Evolutionary conservation across 1,139 yeast species (phyloP).

Genomic region (Pichia norvegensis): DNA sequence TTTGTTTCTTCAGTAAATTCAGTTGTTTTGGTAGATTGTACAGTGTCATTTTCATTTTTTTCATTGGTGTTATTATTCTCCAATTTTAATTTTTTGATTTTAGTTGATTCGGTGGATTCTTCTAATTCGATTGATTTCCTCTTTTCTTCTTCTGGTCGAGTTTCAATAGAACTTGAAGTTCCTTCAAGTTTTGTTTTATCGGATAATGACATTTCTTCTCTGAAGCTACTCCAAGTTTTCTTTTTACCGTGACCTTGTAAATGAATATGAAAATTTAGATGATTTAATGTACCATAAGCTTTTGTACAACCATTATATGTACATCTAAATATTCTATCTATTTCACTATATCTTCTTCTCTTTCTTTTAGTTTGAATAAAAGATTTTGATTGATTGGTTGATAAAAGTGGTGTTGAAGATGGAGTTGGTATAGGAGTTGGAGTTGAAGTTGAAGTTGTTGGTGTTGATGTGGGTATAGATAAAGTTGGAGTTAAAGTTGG

Average conservation of each 20-base stretch:
- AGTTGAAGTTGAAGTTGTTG: neutral
- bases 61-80: too few species aligned
- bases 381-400: neutral
- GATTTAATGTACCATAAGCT: conserved; percentile 71
- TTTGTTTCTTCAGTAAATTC: neutral
- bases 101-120: too few species aligned
- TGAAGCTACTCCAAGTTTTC: conserved; percentile 30
- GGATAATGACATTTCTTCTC: too few species aligned
- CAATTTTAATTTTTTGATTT: too few species aligned
- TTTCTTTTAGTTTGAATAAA: conserved; percentile 38
- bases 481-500: neutral
- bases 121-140: too few species aligned
- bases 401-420: neutral
- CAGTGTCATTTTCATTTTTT: too few species aligned
- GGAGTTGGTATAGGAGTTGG: neutral
- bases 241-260: conserved; percentile 68
- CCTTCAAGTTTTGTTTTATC: too few species aligned
- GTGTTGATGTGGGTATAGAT: neutral
- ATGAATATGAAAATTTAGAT: conserved; percentile 66
- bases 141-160: too few species aligned
- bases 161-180: too few species aligned
- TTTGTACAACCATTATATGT: conserved; percentile 55
- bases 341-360: conserved; percentile 63
- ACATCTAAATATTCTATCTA: conserved; percentile 59
- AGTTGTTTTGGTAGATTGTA: too few species aligned